phyloP scores from a whole-genome alignment of 2,329 filamentous ascomycete species.

The Pseudogymnoascus sp. region DNA sequence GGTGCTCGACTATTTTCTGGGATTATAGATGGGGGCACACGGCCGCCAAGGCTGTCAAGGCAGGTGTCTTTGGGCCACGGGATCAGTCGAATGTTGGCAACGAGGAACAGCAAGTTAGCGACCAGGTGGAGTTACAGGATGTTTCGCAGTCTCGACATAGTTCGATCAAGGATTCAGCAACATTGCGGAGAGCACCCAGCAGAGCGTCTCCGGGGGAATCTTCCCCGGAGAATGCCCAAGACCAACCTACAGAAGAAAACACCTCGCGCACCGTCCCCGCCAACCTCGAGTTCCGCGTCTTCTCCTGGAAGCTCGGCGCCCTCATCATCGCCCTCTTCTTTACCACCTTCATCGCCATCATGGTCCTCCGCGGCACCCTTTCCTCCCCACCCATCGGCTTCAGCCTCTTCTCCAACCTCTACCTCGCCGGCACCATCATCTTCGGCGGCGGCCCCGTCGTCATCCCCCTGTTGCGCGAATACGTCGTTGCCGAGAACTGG shows the following conservation, averaged over 20 bases:
- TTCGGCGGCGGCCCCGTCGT: constrained; percentile 55
- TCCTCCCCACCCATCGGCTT: constrained; percentile 39
- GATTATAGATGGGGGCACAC: constrained; percentile 34
- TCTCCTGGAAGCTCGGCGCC: constrained; percentile 38
- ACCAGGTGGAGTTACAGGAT: not conserved
- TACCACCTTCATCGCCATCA: constrained; percentile 45
- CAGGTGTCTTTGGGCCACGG: not conserved
- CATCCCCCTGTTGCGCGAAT: constrained; percentile 52
- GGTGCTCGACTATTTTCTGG: constrained; percentile 43
- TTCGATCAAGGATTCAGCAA: not conserved
- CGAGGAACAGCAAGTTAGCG: not conserved
- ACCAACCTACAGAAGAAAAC: not conserved
- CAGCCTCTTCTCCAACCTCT: constrained; percentile 62
- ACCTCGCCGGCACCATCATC: constrained; percentile 55
- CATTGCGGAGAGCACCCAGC: not conserved
- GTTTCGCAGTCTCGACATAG: not conserved
- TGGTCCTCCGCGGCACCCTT: constrained; percentile 40
- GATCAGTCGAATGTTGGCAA: not conserved
- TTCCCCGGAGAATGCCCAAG: not conserved
- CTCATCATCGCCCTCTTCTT: constrained; percentile 42
- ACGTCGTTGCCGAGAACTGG: constrained; percentile 60
- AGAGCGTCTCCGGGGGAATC: not conserved
- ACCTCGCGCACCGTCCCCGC: constrained; percentile 12
- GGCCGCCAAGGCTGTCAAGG: not conserved
- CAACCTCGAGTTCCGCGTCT: constrained; percentile 14